Conservation (phyloP, 179 eudicot genomes). For the Corrigiola litoralis region DNA sequence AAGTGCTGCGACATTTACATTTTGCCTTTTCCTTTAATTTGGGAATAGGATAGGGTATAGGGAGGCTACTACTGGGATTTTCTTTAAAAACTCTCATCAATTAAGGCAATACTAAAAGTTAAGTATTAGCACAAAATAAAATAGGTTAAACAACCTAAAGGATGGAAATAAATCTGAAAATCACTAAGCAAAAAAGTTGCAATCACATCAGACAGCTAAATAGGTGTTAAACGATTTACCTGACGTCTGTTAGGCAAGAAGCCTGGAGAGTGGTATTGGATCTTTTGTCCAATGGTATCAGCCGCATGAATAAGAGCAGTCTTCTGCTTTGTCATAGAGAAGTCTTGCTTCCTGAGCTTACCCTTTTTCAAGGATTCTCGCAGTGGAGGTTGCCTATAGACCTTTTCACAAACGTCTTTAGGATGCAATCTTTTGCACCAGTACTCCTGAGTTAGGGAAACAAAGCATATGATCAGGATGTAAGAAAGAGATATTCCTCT, state of each 20-base stretch:
- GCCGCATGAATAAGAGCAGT: constrained; percentile 74
- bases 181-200: background rate
- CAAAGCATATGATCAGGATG: constrained; percentile 4
- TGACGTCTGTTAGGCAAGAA: constrained; percentile 88
- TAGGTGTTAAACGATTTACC: constrained; percentile 38
- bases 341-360: constrained; percentile 79
- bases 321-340: constrained; percentile 79
- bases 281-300: constrained; percentile 74
- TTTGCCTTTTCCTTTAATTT: too few species aligned
- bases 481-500: background rate
- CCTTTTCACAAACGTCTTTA: constrained; percentile 95
- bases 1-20: too few species aligned
- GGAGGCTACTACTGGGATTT: too few species aligned
- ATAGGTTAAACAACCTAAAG: background rate
- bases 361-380: constrained; percentile 80
- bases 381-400: constrained; percentile 87
- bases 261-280: constrained; percentile 85
- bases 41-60: too few species aligned
- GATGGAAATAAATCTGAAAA: background rate
- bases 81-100: background rate
- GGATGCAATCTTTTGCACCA: constrained; percentile 99
- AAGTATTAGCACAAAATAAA: background rate
- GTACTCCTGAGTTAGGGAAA: constrained; percentile 60
- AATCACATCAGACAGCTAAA: background rate
- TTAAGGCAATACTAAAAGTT: background rate